Percentiles rank a stretch among this genome's conserved stretches.
phyloP scores from a whole-genome alignment of 768 basidiomycete genomes.

The Russula emetica region DNA sequence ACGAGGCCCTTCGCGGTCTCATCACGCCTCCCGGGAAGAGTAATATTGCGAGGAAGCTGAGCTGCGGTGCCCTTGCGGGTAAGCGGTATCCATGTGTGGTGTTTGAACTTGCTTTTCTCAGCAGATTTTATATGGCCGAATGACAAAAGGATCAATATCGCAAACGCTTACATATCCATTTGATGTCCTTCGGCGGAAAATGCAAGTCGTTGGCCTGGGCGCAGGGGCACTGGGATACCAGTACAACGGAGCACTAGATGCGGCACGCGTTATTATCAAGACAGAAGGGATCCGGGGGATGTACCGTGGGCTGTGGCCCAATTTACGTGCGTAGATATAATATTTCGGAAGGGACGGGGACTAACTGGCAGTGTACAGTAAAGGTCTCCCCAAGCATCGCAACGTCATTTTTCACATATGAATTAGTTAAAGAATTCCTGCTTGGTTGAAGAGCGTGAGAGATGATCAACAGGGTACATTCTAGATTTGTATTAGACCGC shows the following conservation, averaged over 20 bases:
- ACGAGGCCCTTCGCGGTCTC: slow-evolving; percentile 73
- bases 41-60: slow-evolving; percentile 62
- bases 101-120: not conserved
- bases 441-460: slow-evolving; percentile 34
- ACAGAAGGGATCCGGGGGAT: slow-evolving; percentile 73
- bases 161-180: slow-evolving; percentile 95
- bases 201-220: slow-evolving; percentile 85
- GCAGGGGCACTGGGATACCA: slow-evolving; percentile 51
- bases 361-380: slow-evolving; percentile 42
- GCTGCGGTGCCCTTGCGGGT: slow-evolving; percentile 86
- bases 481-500: slow-evolving; percentile 25
- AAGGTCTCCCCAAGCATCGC: slow-evolving; percentile 91
- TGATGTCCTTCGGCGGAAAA: slow-evolving; percentile 90
- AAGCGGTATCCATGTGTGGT: slow-evolving; percentile 28
- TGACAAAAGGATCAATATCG: slow-evolving; percentile 68
- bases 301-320: slow-evolving; percentile 87
- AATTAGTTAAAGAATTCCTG: slow-evolving; percentile 55
- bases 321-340: slow-evolving; percentile 57
- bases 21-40: slow-evolving; percentile 81
- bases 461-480: slow-evolving; percentile 15
- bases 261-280: slow-evolving; percentile 59
- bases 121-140: slow-evolving; percentile 15
- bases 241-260: slow-evolving; percentile 80
- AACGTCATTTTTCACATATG: slow-evolving; percentile 81
- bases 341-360: not conserved